A percentile compares a stretch with the other conserved stretches of the same genome.
Evolutionary conservation across 2,329 filamentous ascomycete species (phyloP).

Genomic region (Paradendryphiella salina): DNA sequence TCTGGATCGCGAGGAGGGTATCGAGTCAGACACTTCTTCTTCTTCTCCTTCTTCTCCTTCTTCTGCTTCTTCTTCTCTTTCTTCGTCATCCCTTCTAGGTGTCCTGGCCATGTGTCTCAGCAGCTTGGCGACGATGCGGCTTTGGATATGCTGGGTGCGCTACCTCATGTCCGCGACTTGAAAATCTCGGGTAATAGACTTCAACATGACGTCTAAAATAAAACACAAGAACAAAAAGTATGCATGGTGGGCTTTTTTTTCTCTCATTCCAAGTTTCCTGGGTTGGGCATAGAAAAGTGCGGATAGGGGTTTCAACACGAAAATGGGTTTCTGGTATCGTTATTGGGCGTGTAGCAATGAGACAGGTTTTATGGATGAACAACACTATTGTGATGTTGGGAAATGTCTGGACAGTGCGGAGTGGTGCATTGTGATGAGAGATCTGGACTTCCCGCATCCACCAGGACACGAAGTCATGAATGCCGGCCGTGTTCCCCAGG

Average conservation of each 20-base stretch:
- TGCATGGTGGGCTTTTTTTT: neutral
- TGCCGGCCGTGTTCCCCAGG: too few species aligned
- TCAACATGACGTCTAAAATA: conserved; percentile 43
- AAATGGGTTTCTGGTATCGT: too few species aligned
- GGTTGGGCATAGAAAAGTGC: neutral
- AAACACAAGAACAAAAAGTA: neutral
- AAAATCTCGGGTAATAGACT: conserved; percentile 32
- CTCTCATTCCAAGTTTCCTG: neutral
- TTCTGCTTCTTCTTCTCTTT: neutral
- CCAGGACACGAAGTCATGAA: too few species aligned
- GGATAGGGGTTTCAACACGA: too few species aligned
- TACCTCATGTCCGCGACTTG: conserved; percentile 7
- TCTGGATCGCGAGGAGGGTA: neutral
- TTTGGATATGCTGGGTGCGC: conserved; percentile 5
- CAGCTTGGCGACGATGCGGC: neutral
- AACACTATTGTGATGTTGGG: too few species aligned
- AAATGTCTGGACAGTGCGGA: too few species aligned
- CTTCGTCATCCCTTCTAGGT: neutral
- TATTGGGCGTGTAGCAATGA: too few species aligned
- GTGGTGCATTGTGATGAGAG: too few species aligned
- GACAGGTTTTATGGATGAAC: too few species aligned
- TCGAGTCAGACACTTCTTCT: neutral
- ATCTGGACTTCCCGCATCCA: too few species aligned
- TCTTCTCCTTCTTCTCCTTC: neutral
- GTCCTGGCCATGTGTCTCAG: neutral